Evolutionary conservation across 2,329 filamentous ascomycete genomes (phyloP).

Genomic region (Phyllosticta citrichinensis): DNA sequence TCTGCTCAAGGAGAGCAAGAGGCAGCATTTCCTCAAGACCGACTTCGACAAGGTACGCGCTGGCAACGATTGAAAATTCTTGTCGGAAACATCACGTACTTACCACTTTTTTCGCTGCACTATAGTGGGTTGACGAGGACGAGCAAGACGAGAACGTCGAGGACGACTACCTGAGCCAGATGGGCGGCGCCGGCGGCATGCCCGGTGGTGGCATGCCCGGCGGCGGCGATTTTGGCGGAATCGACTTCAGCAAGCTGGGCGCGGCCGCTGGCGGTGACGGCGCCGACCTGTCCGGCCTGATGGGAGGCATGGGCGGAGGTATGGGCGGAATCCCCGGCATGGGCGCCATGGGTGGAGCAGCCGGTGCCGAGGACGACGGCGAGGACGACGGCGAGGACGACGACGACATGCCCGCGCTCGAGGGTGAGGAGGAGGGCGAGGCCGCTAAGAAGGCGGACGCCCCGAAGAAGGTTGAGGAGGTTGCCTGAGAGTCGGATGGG

Average conservation of each 20-base stretch:
- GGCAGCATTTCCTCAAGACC: slow-evolving; percentile 93
- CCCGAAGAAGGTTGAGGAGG: slow-evolving; percentile 37
- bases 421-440: slow-evolving; percentile 20
- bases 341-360: slow-evolving; percentile 28
- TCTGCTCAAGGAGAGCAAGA: slow-evolving; percentile 81
- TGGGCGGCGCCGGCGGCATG: slow-evolving; percentile 17
- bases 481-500: slow-evolving; percentile 15
- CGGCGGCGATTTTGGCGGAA: slow-evolving; percentile 65
- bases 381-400: slow-evolving; percentile 60
- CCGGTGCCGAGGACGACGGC: slow-evolving; percentile 47
- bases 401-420: slow-evolving; percentile 68
- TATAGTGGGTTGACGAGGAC: slow-evolving; percentile 88
- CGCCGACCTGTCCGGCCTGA: slow-evolving; percentile 23
- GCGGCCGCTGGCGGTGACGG: slow-evolving; percentile 31
- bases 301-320: background rate
- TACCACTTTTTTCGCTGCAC: background rate
- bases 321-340: slow-evolving; percentile 41
- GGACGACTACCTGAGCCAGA: slow-evolving; percentile 37
- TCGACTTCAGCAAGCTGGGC: slow-evolving; percentile 85
- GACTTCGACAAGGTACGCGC: slow-evolving; percentile 82
- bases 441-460: slow-evolving; percentile 15
- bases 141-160: slow-evolving; percentile 88
- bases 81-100: background rate
- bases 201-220: slow-evolving; percentile 40
- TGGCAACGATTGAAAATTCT: no score